Evolutionary conservation across 805 yeast genomes (phyloP), one percentile per base, ranked within the genome.

Genomic region (Suhomyces tanzawaensis): DNA sequence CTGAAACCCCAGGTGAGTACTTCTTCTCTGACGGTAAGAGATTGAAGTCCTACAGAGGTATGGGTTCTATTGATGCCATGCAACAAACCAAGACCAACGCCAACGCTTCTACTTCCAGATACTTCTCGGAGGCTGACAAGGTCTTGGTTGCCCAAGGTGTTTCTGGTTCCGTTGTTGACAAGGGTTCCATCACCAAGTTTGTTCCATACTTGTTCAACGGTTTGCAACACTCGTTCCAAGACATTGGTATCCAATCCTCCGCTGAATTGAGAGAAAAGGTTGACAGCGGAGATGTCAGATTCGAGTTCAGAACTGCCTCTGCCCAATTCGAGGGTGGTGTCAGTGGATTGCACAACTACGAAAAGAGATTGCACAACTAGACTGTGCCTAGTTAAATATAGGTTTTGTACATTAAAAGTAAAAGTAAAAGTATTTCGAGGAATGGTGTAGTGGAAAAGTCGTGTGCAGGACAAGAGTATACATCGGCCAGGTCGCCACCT

Each of bases 21-120:
- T 93, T 86, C 74, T 93, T 82, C 84, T 81, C 95, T 63, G 99
- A 93, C 61, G 99, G 99, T 63, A 82, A 93, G 77, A 85, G 99
- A 72, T 81, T 93, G 68, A 93, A 93, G 79, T 70, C 88, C 45
- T 93, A 93, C 79, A 84, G 99, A 74, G 99, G 99, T 74, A 93
- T 93, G 99, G 99, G 99, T 56, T 91, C 98, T 29, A 82, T 93
- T 56, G 99, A 91, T 66, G 99, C 99, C 51, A 91, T 91, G 98
- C 91, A 90, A 77, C 78, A 76, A 61, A 87, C 97, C 47, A 81
- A 82, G 51, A 76, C 74, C 57, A 80, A 80, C 64, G 96, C 95
- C 57, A 93, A 93, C 61, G 99, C 99, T 39, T 91, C 99, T 34
- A 88, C 99, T 47, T 89, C 97, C 32, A 85, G 99, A 71, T 93